Conservation (phyloP, 2,329 filamentous ascomycete genomes). For the Fusarium sp. region DNA sequence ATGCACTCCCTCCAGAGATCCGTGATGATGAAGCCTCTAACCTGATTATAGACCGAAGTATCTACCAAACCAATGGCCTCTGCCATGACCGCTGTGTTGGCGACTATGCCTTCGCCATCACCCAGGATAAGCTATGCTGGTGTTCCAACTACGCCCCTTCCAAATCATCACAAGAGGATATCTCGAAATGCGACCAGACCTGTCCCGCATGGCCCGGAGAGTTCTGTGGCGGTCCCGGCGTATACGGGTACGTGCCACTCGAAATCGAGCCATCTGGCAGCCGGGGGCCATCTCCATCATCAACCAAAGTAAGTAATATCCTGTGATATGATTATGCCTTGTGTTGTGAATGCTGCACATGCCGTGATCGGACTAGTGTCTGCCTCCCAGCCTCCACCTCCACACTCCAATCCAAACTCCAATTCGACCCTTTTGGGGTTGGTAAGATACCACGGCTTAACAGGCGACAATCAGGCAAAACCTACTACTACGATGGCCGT, state of each 20-base stretch:
- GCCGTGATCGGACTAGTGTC: slow-evolving; percentile 47
- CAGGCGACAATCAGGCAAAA: slow-evolving; percentile 48
- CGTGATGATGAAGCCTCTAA: neutral
- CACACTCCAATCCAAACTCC: slow-evolving; percentile 24
- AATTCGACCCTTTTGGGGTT: slow-evolving; percentile 22
- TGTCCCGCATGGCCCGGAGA: slow-evolving; percentile 80
- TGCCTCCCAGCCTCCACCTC: slow-evolving; percentile 22
- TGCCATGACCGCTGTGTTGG: slow-evolving; percentile 72
- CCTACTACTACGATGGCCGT: slow-evolving; percentile 46
- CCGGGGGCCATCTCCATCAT: slow-evolving; percentile 44
- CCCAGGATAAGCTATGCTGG: slow-evolving; percentile 77
- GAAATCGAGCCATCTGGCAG: slow-evolving; percentile 70
- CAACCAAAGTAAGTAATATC: slow-evolving; percentile 50
- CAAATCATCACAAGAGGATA: slow-evolving; percentile 55
- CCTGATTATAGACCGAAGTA: slow-evolving; percentile 61
- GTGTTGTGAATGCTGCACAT: slow-evolving; percentile 38
- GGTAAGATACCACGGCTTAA: slow-evolving; percentile 50
- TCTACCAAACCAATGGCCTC: slow-evolving; percentile 77
- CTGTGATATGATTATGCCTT: slow-evolving; percentile 30
- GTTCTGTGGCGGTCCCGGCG: slow-evolving; percentile 71
- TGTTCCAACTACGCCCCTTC: slow-evolving; percentile 78
- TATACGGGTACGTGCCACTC: slow-evolving; percentile 76
- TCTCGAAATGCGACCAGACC: slow-evolving; percentile 63
- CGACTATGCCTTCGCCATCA: slow-evolving; percentile 75
- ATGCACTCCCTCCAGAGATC: slow-evolving; percentile 27